These are phyloP conservation scores for Mortierella sp. DNA, from an alignment of 371 early-diverging fungal species.

Conservation along the genomic window DNA sequence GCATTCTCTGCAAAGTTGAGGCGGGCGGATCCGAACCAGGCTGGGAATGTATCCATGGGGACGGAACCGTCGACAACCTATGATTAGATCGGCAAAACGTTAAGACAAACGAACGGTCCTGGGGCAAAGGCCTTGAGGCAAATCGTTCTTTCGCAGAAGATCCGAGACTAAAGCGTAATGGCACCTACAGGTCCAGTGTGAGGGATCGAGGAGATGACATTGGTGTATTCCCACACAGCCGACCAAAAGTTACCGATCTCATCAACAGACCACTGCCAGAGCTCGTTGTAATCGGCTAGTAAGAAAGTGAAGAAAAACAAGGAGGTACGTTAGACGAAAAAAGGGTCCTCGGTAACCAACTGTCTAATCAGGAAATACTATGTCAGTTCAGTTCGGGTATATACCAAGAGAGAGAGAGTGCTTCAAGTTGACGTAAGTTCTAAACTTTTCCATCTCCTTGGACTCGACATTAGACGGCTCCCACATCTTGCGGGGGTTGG, in stretches of 20 bases:
- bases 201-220: constrained; percentile 67
- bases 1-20: constrained; percentile 96
- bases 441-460: constrained; percentile 78
- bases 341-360: not conserved
- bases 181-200: constrained; percentile 56
- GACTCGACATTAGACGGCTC: constrained; percentile 62
- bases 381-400: too few species aligned
- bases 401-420: constrained; percentile 65
- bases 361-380: too few species aligned
- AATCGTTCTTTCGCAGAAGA: too few species aligned
- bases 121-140: too few species aligned
- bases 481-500: constrained; percentile 69
- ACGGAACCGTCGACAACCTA: constrained; percentile 73
- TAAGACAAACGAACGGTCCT: too few species aligned
- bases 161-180: not conserved
- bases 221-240: constrained; percentile 87
- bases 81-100: not conserved
- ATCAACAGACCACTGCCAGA: constrained; percentile 88
- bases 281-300: constrained; percentile 71
- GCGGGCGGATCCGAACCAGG: constrained; percentile 89
- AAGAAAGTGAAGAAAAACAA: not conserved
- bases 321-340: not conserved
- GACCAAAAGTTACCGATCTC: constrained; percentile 87
- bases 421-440: constrained; percentile 70
- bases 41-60: constrained; percentile 87